Evolutionary conservation across 345 rosid species (phyloP), one percentile per base, ranked within the genome.

Genomic region (Arabis hirsuta): DNA sequence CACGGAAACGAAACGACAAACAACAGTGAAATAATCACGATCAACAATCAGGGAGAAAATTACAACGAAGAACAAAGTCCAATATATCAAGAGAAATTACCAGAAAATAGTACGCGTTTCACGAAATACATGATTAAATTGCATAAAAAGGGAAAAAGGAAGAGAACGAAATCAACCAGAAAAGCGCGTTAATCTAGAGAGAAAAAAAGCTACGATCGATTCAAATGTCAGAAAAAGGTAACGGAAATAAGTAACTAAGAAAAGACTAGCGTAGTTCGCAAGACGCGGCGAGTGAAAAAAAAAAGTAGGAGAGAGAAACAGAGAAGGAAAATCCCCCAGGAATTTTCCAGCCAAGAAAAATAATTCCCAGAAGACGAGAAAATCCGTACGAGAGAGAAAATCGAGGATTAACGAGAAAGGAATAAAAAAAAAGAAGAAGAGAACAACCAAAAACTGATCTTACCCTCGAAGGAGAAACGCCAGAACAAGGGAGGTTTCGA

Each of bases 381-480:
- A 58, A 46, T 34, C n/a, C 29, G 32, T 24, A 68, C 72, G 55
- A 39, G n/a, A 36, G 14, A 48, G 69, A 55, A 63, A 66, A 51
- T 50, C 26, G 59, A 56, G 34, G 14, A 13, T 7, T 0, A 36
- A 32, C 55, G 1, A 0, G 3, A 29, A 9, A 42, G 7, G 24
- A 34, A 34, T 1, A 6, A 16, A 12, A n/a, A 24, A 51, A 12
- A n/a, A 22, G 9, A 38, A 26, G 42, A 55, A n/a, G 8, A 47
- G 64, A 65, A 62, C 12, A 63, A 41, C 12, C 65, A 48, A 67
- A 22, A 59, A 34, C 22, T 12, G 65, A 62, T 75, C 79, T 68
- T 75, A 61, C 69, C 2, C 78, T 27, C 70, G 70, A 68, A 55
- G 79, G 71, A 76, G 74, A 76, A 76, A 69, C 70, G 70, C 53